Base-by-base conservation (phyloP, 768 basidiomycete species). In the Pleurotus platypus region DNA sequence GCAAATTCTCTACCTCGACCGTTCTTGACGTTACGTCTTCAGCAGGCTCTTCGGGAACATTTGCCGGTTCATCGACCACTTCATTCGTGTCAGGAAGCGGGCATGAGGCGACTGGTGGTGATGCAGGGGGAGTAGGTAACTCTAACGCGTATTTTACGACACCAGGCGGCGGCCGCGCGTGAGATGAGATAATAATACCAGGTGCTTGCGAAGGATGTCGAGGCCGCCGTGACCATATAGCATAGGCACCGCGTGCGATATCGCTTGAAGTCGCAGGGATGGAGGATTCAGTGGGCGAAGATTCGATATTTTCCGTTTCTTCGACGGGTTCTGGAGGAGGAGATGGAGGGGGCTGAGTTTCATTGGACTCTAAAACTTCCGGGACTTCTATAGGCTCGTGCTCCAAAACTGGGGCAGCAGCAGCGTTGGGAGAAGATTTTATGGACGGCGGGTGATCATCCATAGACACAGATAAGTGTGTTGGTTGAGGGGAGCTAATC, bases 141-240 rank as follows among this genome's bases (percentile, higher is more conserved):
- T 76, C 72, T 18, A 85, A 62, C n/a, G 88, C 88, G 15, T 73
- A 72, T 43, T 79, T 73, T 0, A 89, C 65, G 18, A 90, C 71
- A 54, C 83, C 71, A 1, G 72, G 74, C 26, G 89, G 88, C 3
- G 89, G 89, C 38, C 76, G 74, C 2, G 87, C 85, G 18, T 64
- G 69, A 0, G 84, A 78, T 1, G 88, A 89, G 24, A 91, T 86
- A 61, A 90, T 89, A 57, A 90, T 81, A 3, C 84, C 81, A 1
- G 87, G 87, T 0, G 89, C 89, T 46, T 70, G 67, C 2, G 79
- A 72, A 0, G 89, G 89, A 65, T 89, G 73, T 2, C 75, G 70
- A 0, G 89, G 89, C 22, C 87, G 80, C n/a, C 79, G 79, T 0
- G 89, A 87, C 87, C 87, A 90, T 38, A 91, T 80, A 4, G 83